Conservation (phyloP, 495 filamentous ascomycete genomes). For the Penicillium verhagenii region DNA sequence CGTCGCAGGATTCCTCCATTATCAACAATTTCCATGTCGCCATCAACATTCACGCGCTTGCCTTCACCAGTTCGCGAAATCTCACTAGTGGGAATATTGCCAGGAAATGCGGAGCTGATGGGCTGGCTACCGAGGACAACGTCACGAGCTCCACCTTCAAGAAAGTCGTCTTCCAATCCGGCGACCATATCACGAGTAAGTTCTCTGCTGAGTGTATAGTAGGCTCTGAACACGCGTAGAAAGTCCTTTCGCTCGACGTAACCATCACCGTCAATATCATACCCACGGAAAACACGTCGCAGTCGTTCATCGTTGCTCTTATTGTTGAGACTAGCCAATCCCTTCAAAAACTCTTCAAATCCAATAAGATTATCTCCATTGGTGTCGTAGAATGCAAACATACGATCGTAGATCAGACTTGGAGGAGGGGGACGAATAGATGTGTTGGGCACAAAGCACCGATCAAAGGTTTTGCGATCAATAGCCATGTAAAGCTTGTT, state of each 20-base stretch:
- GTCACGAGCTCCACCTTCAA: slow-evolving; percentile 70
- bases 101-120: slow-evolving; percentile 70
- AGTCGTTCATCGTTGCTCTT: slow-evolving; percentile 65
- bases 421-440: slow-evolving; percentile 73
- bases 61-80: slow-evolving; percentile 59
- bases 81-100: slow-evolving; percentile 60
- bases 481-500: slow-evolving; percentile 77
- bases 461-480: slow-evolving; percentile 85
- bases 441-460: slow-evolving; percentile 80
- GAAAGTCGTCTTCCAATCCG: slow-evolving; percentile 74
- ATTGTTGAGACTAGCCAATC: slow-evolving; percentile 75
- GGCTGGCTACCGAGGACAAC: slow-evolving; percentile 74
- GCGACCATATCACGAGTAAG: slow-evolving; percentile 82
- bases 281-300: slow-evolving; percentile 77
- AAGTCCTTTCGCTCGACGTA: slow-evolving; percentile 87
- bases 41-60: slow-evolving; percentile 56
- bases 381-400: slow-evolving; percentile 95
- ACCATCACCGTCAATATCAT: slow-evolving; percentile 89
- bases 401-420: slow-evolving; percentile 89
- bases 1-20: slow-evolving; percentile 47
- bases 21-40: slow-evolving; percentile 62
- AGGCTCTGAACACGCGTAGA: slow-evolving; percentile 84
- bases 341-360: slow-evolving; percentile 89
- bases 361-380: slow-evolving; percentile 85
- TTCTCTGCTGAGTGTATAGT: slow-evolving; percentile 82